Conservation (phyloP, 176 grass and related monocot species). For the Triticum monococcum region DNA sequence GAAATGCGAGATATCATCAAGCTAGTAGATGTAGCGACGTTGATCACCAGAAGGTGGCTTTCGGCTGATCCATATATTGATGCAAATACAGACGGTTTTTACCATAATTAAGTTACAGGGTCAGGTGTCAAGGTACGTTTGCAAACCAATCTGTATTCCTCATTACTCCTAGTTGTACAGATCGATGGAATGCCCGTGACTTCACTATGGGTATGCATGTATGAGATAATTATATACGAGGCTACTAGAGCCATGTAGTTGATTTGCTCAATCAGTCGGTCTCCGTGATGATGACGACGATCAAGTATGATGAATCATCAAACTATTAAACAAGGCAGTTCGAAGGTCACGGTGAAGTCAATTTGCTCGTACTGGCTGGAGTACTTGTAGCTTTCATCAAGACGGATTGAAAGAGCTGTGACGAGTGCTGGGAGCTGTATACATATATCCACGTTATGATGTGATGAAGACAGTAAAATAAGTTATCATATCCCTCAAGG, state of each 20-base stretch:
- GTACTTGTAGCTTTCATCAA: conserved; percentile 30
- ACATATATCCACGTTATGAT: not conserved
- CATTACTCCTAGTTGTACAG: not conserved
- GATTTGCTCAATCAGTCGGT: not conserved
- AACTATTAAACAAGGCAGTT: not conserved
- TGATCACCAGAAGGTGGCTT: too few relatives aligned
- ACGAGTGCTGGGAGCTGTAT: not conserved
- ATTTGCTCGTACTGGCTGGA: not conserved
- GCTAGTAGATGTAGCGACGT: too few relatives aligned
- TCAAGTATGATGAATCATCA: not conserved
- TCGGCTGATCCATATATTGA: too few relatives aligned
- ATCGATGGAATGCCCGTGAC: not conserved
- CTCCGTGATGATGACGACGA: not conserved
- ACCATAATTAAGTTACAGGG: too few relatives aligned
- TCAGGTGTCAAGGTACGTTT: too few relatives aligned
- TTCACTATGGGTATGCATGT: not conserved
- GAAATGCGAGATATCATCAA: too few relatives aligned
- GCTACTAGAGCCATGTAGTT: not conserved
- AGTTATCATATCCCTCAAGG: not conserved
- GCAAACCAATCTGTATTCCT: too few relatives aligned
- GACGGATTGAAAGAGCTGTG: conserved; percentile 20
- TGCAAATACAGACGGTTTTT: too few relatives aligned
- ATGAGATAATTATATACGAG: not conserved
- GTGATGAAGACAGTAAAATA: conserved; percentile 6
- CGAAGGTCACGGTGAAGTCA: conserved; percentile 31